Conservation (phyloP, 352 stramenopile species). For the Globisporangium okanoganense region DNA sequence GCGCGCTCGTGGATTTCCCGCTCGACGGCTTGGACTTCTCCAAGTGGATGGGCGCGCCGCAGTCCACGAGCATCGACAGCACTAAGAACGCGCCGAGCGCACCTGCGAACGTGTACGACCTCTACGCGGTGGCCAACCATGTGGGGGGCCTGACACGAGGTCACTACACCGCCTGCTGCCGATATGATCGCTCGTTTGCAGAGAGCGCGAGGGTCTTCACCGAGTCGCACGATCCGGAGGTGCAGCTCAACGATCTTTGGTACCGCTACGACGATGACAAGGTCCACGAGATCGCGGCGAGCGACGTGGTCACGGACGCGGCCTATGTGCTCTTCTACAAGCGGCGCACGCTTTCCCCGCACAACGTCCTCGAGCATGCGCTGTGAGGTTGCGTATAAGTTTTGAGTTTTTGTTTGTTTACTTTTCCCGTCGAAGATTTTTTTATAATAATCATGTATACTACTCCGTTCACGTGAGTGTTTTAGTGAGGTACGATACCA, state of each 20-base stretch:
- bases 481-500: neutral
- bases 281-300: conserved; percentile 63
- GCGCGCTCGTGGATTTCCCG: conserved; percentile 76
- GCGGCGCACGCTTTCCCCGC: conserved; percentile 61
- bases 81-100: conserved; percentile 5
- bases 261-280: conserved; percentile 84
- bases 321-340: conserved; percentile 93
- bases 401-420: conserved; percentile 2
- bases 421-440: neutral
- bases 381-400: conserved; percentile 23
- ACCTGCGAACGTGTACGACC: conserved; percentile 78
- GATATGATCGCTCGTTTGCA: conserved; percentile 66
- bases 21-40: conserved; percentile 78
- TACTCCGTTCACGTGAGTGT: neutral
- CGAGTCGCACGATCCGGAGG: conserved; percentile 24
- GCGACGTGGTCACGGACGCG: conserved; percentile 74
- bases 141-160: conserved; percentile 92
- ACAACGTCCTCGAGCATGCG: conserved; percentile 66
- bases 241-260: conserved; percentile 63
- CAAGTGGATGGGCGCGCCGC: conserved; percentile 47
- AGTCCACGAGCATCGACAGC: neutral
- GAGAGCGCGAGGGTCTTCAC: conserved; percentile 56
- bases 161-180: conserved; percentile 92
- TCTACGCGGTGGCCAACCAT: conserved; percentile 98
- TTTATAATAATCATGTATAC: conserved; percentile 10